These are phyloP conservation scores for Fonsecaea nubica DNA, from an alignment of 2,329 filamentous ascomycete species.

Conservation along the genomic window DNA sequence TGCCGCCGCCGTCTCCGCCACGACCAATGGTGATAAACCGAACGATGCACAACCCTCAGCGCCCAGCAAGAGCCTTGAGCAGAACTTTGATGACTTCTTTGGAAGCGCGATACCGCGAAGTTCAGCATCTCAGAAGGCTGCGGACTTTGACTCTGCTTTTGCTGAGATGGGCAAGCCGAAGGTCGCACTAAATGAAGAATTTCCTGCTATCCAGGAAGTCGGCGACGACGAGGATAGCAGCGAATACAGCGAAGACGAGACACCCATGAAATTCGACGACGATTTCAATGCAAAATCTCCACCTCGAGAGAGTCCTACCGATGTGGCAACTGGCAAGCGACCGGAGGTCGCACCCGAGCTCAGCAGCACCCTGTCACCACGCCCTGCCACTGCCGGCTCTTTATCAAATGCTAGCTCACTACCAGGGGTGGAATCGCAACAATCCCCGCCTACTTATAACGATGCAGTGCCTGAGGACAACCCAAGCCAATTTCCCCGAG, in stretches of 20 bases:
- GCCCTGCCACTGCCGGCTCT: conserved; percentile 49
- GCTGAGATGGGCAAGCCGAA: conserved; percentile 53
- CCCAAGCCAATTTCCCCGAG: conserved; percentile 49
- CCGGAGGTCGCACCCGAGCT: conserved; percentile 44
- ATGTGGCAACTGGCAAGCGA: conserved; percentile 47
- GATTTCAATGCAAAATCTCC: conserved; percentile 76
- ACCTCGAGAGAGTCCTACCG: conserved; percentile 40
- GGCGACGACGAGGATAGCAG: conserved; percentile 75
- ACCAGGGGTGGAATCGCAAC: conserved; percentile 57
- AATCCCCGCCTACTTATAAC: conserved; percentile 58
- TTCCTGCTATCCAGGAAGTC: conserved; percentile 85
- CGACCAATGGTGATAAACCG: conserved; percentile 22
- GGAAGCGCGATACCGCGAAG: conserved; percentile 52
- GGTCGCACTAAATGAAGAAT: conserved; percentile 67
- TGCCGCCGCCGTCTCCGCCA: conserved; percentile 19
- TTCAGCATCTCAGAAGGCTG: conserved; percentile 54
- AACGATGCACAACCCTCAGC: conserved; percentile 15
- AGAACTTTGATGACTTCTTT: conserved; percentile 54
- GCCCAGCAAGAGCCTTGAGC: conserved; percentile 40
- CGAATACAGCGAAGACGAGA: conserved; percentile 74
- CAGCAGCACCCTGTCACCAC: conserved; percentile 20
- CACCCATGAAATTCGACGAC: conserved; percentile 77
- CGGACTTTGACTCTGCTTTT: conserved; percentile 57
- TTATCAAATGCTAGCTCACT: conserved; percentile 50
- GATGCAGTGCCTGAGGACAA: conserved; percentile 38